A percentile compares a stretch with the other conserved stretches of the same genome.
Evolutionary conservation across 2,329 filamentous ascomycete species (phyloP).

Genomic region (Fusarium heterosporum): DNA sequence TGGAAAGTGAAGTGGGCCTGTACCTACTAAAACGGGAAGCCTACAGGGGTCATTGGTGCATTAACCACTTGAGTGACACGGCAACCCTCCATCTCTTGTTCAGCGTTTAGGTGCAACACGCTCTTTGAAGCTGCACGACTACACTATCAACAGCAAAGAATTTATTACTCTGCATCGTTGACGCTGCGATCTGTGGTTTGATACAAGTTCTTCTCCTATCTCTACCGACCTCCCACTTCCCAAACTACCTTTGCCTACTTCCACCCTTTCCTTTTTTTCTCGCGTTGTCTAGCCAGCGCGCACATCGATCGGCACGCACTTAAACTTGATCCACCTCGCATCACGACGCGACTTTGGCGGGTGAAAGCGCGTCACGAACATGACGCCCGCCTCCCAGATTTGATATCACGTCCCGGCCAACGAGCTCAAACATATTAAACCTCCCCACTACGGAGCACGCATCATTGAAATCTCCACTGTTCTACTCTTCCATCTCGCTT

Average conservation of each 20-base stretch:
- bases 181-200: slow-evolving; percentile 11
- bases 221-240: background rate
- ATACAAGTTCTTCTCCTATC: background rate
- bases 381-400: slow-evolving; percentile 54
- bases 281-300: slow-evolving; percentile 36
- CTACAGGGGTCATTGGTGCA: slow-evolving; percentile 22
- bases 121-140: slow-evolving; percentile 21
- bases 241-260: background rate
- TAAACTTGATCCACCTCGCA: slow-evolving; percentile 45
- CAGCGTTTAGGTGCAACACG: slow-evolving; percentile 23
- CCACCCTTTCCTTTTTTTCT: slow-evolving; percentile 6
- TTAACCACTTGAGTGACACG: slow-evolving; percentile 40
- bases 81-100: slow-evolving; percentile 35
- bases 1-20: slow-evolving; percentile 22
- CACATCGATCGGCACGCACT: slow-evolving; percentile 30
- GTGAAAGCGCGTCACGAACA: slow-evolving; percentile 54
- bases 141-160: slow-evolving; percentile 9
- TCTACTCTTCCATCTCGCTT: slow-evolving; percentile 9
- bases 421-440: slow-evolving; percentile 33
- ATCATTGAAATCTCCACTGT: slow-evolving; percentile 29
- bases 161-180: slow-evolving; percentile 1
- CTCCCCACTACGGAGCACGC: slow-evolving; percentile 26
- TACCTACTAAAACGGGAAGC: slow-evolving; percentile 31
- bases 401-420: slow-evolving; percentile 45
- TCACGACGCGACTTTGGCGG: slow-evolving; percentile 50